A percentile compares a stretch with the other conserved stretches of the same genome.
Evolutionary conservation across 331 rosid genomes (phyloP).

Genomic region (Quercus tomentella): DNA sequence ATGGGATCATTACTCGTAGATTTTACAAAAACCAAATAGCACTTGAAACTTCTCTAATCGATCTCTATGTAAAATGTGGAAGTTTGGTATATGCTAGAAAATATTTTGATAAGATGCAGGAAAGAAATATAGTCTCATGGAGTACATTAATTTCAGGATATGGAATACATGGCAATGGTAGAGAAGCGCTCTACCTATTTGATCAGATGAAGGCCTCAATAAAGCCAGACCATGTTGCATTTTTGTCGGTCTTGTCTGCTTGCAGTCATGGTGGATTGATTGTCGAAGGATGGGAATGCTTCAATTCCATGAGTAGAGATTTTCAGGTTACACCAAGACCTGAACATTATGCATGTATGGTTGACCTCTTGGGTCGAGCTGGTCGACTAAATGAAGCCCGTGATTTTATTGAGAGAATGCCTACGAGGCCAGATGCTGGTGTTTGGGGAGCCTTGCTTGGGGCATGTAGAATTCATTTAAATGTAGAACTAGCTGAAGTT

Average conservation of each 20-base stretch:
- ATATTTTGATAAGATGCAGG: slow-evolving; percentile 36
- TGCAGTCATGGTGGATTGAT: slow-evolving; percentile 54
- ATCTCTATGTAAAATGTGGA: slow-evolving; percentile 53
- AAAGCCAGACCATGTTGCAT: slow-evolving; percentile 43
- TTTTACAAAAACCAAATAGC: slow-evolving; percentile 15
- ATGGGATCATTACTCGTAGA: slow-evolving; percentile 27
- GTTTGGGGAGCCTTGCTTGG: slow-evolving; percentile 62
- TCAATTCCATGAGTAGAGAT: slow-evolving; percentile 45
- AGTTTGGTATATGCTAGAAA: slow-evolving; percentile 35
- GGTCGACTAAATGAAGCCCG: slow-evolving; percentile 37
- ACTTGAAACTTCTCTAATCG: slow-evolving; percentile 38
- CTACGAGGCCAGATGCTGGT: slow-evolving; percentile 38
- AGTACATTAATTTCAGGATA: slow-evolving; percentile 54
- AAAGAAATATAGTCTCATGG: slow-evolving; percentile 47
- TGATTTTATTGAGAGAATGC: slow-evolving; percentile 48
- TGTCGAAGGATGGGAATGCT: slow-evolving; percentile 46
- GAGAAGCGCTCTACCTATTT: slow-evolving; percentile 40
- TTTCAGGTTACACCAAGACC: slow-evolving; percentile 30
- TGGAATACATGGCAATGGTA: slow-evolving; percentile 45
- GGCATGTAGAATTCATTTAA: slow-evolving; percentile 42
- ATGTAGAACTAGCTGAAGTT: slow-evolving; percentile 42
- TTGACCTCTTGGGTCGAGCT: slow-evolving; percentile 53
- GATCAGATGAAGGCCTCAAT: slow-evolving; percentile 32
- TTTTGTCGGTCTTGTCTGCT: slow-evolving; percentile 38
- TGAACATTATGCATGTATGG: slow-evolving; percentile 54